phyloP scores from a whole-genome alignment of 495 filamentous ascomycete species.

The Aspergillus ostianus region DNA sequence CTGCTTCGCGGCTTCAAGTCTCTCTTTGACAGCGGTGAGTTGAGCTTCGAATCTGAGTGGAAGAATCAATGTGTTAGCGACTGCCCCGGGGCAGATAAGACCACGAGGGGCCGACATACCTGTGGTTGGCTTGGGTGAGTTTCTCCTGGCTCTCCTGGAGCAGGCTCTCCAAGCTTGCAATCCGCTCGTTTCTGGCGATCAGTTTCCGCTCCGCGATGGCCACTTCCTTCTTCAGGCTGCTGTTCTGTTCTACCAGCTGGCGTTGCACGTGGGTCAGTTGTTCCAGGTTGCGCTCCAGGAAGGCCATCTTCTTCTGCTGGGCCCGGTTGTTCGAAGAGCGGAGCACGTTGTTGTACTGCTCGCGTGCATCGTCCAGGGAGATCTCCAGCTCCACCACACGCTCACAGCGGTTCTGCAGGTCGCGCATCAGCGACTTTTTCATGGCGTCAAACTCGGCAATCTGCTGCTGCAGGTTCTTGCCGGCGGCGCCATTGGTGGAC shows the following conservation, averaged over 20 bases:
- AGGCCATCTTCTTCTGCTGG: constrained; percentile 99
- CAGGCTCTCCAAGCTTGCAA: constrained; percentile 84
- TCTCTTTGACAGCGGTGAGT: constrained; percentile 94
- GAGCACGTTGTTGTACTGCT: constrained; percentile 98
- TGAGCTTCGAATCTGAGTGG: constrained; percentile 85
- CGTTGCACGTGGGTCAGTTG: constrained; percentile 96
- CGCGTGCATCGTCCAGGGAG: constrained; percentile 90
- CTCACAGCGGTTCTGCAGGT: constrained; percentile 97
- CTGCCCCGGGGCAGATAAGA: not conserved
- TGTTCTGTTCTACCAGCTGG: constrained; percentile 97
- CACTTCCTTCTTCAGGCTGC: constrained; percentile 95
- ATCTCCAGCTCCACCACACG: constrained; percentile 97
- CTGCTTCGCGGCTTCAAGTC: constrained; percentile 90
- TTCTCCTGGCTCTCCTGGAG: constrained; percentile 98
- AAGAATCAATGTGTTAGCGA: constrained; percentile 9
- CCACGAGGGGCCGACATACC: constrained; percentile 56
- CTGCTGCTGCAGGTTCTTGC: constrained; percentile 95
- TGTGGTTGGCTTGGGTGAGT: constrained; percentile 89
- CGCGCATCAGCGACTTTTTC: constrained; percentile 99
- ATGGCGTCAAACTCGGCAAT: constrained; percentile 98
- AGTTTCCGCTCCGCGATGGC: constrained; percentile 97
- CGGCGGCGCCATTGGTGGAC: constrained; percentile 64
- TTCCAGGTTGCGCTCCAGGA: constrained; percentile 96
- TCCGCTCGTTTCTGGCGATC: constrained; percentile 93
- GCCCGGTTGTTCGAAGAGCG: constrained; percentile 94